Evolutionary conservation across 371 early-diverging fungal species (phyloP).

Genomic region (Mortierella polycephala): DNA sequence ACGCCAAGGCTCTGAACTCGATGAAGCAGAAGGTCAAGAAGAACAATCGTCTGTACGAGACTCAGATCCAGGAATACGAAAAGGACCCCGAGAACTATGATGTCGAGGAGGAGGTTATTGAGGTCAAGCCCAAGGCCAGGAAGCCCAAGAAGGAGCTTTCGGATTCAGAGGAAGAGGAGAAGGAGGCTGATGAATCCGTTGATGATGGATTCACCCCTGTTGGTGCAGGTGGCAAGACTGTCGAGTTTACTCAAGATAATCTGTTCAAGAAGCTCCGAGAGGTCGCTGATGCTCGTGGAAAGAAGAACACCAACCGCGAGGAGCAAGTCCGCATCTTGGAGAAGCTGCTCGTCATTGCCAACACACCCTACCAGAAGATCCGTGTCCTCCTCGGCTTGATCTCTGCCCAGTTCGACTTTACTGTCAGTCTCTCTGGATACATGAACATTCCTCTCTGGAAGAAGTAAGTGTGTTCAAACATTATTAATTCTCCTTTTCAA

Average conservation of each 20-base stretch:
- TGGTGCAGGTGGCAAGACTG: constrained; percentile 83
- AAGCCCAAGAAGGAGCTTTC: constrained; percentile 56
- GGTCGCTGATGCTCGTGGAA: constrained; percentile 89
- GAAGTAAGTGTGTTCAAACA: constrained; percentile 37
- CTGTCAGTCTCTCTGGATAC: constrained; percentile 70
- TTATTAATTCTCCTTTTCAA: neutral
- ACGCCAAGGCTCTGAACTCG: constrained; percentile 87
- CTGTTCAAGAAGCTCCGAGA: constrained; percentile 86
- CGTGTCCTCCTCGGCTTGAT: constrained; percentile 89
- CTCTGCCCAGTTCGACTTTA: constrained; percentile 92
- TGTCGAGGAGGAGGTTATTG: constrained; percentile 37
- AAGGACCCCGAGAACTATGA: constrained; percentile 56
- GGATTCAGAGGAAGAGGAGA: constrained; percentile 62
- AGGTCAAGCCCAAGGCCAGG: constrained; percentile 48
- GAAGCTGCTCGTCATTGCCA: constrained; percentile 72
- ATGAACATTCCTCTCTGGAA: constrained; percentile 88
- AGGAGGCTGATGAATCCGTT: constrained; percentile 56
- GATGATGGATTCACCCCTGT: constrained; percentile 89
- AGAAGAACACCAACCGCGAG: constrained; percentile 90
- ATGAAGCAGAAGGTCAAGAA: constrained; percentile 94
- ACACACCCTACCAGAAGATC: constrained; percentile 84
- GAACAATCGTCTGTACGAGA: constrained; percentile 82
- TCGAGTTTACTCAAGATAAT: constrained; percentile 74
- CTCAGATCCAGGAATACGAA: constrained; percentile 77
- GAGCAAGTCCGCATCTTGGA: constrained; percentile 79